Conservation (phyloP, 2,329 filamentous ascomycete species). For the Talaromyces islandicus region DNA sequence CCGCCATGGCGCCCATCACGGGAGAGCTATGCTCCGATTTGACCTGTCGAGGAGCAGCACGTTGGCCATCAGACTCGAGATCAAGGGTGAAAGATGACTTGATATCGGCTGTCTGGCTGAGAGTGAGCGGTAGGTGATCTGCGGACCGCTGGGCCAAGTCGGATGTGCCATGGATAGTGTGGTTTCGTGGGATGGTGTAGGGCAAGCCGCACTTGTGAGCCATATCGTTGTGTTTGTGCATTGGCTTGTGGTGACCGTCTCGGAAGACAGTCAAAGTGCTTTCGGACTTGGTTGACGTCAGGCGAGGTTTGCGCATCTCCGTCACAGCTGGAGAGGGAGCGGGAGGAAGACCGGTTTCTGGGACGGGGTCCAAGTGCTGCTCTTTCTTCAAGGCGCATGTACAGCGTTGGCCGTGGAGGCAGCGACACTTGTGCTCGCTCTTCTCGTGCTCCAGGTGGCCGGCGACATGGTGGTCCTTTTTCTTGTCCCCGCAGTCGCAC, state of each 20-base stretch:
- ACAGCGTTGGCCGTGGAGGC: conserved; percentile 55
- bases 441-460: conserved; percentile 27
- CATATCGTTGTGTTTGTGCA: conserved; percentile 59
- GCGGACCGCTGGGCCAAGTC: conserved; percentile 46
- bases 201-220: conserved; percentile 58
- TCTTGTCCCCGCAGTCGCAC: conserved; percentile 94
- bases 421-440: conserved; percentile 40
- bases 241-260: conserved; percentile 60
- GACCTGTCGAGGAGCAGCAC: conserved; percentile 27
- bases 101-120: conserved; percentile 17
- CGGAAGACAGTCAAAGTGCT: conserved; percentile 55
- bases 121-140: conserved; percentile 44
- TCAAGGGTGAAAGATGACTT: conserved; percentile 25
- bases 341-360: conserved; percentile 40
- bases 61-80: conserved; percentile 24
- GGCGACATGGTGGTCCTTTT: conserved; percentile 45
- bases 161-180: conserved; percentile 43
- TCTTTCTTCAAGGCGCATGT: conserved; percentile 58
- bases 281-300: conserved; percentile 54
- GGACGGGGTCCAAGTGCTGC: conserved; percentile 43
- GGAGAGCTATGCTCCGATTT: conserved; percentile 45
- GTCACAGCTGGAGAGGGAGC: conserved; percentile 34
- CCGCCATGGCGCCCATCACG: conserved; percentile 23
- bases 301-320: conserved; percentile 49
- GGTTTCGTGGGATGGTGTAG: conserved; percentile 55